Conservation (phyloP, 148 eudicot genomes). For the Vaccinium darrowii region DNA sequence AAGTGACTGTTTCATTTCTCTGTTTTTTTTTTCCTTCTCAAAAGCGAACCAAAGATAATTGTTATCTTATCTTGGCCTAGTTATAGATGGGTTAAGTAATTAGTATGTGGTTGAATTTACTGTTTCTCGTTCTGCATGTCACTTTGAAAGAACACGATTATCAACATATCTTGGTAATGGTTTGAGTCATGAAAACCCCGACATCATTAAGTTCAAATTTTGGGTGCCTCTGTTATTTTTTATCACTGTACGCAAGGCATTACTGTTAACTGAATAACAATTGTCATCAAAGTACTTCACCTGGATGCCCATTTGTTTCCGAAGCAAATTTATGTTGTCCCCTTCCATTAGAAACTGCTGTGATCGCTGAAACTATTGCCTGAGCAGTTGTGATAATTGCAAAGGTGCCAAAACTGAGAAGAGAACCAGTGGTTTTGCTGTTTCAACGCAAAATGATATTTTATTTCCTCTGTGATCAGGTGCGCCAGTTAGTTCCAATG, state of each 20-base stretch:
- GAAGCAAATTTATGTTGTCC: neutral
- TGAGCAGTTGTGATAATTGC: neutral
- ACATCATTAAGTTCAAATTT: neutral
- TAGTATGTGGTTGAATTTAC: neutral
- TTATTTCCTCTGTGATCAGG: conserved; percentile 32
- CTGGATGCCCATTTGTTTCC: neutral
- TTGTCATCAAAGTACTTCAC: neutral
- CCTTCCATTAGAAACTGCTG: neutral
- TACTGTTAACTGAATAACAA: neutral
- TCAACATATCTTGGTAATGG: neutral
- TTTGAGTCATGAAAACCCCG: neutral
- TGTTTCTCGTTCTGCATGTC: neutral
- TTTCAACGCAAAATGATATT: conserved; percentile 6
- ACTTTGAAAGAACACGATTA: neutral
- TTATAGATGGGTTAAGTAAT: neutral
- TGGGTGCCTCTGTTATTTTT: neutral
- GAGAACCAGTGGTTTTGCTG: neutral
- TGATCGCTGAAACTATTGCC: neutral
- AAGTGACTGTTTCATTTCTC: neutral
- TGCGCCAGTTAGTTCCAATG: conserved; percentile 47
- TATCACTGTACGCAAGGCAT: neutral
- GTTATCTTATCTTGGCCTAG: neutral
- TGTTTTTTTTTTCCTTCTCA: neutral
- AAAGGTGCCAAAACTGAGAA: neutral
- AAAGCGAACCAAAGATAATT: neutral